A percentile compares a stretch with the other conserved stretches of the same genome.
Conservation (phyloP, 805 yeast genomes). For the Myxozyma neotropica region DNA sequence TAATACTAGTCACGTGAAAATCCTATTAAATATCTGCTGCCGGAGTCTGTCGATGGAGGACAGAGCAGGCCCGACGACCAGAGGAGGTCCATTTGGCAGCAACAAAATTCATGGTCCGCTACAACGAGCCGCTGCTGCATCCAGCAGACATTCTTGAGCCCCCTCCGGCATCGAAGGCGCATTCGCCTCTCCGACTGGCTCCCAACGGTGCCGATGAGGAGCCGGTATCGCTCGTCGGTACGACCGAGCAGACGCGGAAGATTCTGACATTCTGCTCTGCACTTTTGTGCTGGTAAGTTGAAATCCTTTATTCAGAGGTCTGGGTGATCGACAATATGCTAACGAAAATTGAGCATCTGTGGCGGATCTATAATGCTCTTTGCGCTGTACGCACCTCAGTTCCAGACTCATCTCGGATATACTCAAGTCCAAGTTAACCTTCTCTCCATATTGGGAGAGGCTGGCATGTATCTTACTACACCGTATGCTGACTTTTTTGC, state of each 20-base stretch:
- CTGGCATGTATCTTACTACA: slow-evolving; percentile 83
- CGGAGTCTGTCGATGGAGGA: no score
- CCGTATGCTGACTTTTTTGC: slow-evolving; percentile 49
- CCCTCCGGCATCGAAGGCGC: slow-evolving; percentile 2
- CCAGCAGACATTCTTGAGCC: slow-evolving; percentile 20
- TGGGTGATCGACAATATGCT: no score
- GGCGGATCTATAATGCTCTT: slow-evolving; percentile 84
- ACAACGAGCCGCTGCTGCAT: slow-evolving; percentile 15
- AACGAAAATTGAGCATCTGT: slow-evolving; percentile 54
- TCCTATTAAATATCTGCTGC: neutral
- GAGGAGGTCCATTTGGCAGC: neutral
- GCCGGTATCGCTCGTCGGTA: neutral
- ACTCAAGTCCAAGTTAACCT: slow-evolving; percentile 69
- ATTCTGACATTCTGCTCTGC: slow-evolving; percentile 25
- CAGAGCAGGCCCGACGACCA: no score
- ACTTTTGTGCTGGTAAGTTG: slow-evolving; percentile 24
- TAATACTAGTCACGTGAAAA: no score
- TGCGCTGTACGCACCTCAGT: slow-evolving; percentile 73
- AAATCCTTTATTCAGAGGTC: neutral
- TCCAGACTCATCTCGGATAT: slow-evolving; percentile 61
- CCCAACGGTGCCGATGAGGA: neutral
- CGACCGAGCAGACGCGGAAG: slow-evolving; percentile 1
- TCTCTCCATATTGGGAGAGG: slow-evolving; percentile 70
- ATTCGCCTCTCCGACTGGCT: neutral
- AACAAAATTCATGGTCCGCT: neutral